Evolutionary conservation across 2,329 filamentous ascomycete genomes (phyloP).

Genomic region (Paramyrothecium sp.): DNA sequence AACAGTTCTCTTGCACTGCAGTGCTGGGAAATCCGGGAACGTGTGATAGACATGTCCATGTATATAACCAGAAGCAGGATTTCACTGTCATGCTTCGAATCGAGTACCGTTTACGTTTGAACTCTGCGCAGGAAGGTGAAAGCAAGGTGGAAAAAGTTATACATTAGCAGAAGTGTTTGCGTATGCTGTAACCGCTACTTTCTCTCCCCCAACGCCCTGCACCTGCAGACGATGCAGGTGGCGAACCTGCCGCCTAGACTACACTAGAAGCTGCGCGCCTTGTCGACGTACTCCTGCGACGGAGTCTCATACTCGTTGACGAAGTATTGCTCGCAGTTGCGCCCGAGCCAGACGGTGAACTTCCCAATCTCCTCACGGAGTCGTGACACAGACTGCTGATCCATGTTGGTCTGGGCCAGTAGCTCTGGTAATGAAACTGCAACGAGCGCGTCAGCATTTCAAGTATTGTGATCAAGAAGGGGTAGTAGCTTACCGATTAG

Average conservation of each 20-base stretch:
- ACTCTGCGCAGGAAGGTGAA: too few relatives aligned
- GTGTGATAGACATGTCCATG: too few relatives aligned
- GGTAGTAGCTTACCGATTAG: constrained; percentile 68
- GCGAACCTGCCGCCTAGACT: neutral
- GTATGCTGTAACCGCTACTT: too few relatives aligned
- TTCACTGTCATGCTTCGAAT: too few relatives aligned
- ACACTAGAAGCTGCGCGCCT: constrained; percentile 48
- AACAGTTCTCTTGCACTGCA: too few relatives aligned
- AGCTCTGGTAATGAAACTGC: constrained; percentile 88
- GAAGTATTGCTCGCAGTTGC: constrained; percentile 76
- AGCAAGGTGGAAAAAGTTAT: too few relatives aligned
- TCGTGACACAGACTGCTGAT: constrained; percentile 82
- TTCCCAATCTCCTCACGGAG: constrained; percentile 86
- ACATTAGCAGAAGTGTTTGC: too few relatives aligned
- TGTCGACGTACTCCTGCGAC: constrained; percentile 69
- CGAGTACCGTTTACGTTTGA: too few relatives aligned
- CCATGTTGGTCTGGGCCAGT: constrained; percentile 97
- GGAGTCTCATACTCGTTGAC: constrained; percentile 72
- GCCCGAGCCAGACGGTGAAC: constrained; percentile 81
- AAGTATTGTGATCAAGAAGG: neutral
- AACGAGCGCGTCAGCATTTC: constrained; percentile 5
- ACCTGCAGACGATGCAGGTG: neutral
- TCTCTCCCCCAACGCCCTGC: too few relatives aligned
- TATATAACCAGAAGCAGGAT: too few relatives aligned
- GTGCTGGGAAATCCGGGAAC: too few relatives aligned